Base-by-base conservation (phyloP, 345 rosid species). In the Eucalyptus caleyi region DNA sequence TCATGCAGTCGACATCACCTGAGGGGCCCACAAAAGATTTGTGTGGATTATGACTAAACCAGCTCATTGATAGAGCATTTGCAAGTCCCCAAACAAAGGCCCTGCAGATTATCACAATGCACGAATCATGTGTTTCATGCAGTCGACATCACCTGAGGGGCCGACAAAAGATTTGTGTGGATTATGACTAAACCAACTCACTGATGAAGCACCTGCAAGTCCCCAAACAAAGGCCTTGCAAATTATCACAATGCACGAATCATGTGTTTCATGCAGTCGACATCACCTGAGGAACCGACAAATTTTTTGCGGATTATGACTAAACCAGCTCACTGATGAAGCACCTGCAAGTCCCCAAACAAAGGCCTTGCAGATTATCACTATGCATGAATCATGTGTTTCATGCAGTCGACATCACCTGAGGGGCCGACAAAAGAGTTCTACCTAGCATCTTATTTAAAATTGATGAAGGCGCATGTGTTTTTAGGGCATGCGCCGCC, bases 21-120 rank as follows among this genome's bases (percentile, higher is more conserved):
- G 13, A 24, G 27, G 3, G 30, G 4, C 62, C 62, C 6, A 56
- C 30, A 56, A 56, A 56, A 56, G 62, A 56, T 47, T 47, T 47
- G 50, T 47, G 50, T 47, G 50, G 50, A 47, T 47, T 47, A 47
- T 47, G 13, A 47, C 50, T 47, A 47, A 47, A 47, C 50, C 50
- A 47, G 13, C 50, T 47, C 13, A 47, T 1, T 47, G 5, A 47
- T 47, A 0, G 0, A 47, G 50, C 50, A 47, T 0, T 0, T 47
- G 50, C 50, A 47, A 11, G 50, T 1, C 50, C 50, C 50, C 13
- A 47, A 47, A 47, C 50, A 47, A 47, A 47, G 14, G 14, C 50
- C 50, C 1, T 47, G 50, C 50, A 47, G 50, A 47, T 47, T 47
- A 47, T 11, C 50, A 11, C 5, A 47, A 47, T 11, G 50, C 50